Evolutionary conservation across 2,329 filamentous ascomycete species (phyloP).

Genomic region (Aureobasidium sp.): DNA sequence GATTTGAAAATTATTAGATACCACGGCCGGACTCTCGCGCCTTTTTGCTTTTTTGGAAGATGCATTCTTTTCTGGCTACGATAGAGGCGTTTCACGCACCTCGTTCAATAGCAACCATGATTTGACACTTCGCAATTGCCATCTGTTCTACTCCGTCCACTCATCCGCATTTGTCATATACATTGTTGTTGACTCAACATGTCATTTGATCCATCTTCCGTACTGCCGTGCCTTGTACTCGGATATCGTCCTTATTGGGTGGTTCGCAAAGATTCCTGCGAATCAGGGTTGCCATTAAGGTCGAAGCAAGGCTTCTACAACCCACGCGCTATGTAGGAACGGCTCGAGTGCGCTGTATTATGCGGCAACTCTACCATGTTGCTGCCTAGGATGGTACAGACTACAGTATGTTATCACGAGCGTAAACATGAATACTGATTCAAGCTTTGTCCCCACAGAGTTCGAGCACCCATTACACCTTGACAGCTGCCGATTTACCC

Average conservation of each 20-base stretch:
- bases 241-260: too few species aligned
- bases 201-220: too few species aligned
- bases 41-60: slow-evolving; percentile 1
- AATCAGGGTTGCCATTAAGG: too few species aligned
- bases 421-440: background rate
- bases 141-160: background rate
- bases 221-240: too few species aligned
- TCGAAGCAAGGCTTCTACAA: too few species aligned
- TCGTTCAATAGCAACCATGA: background rate
- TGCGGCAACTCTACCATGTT: too few species aligned
- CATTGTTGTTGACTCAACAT: background rate
- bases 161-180: background rate
- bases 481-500: background rate
- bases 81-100: slow-evolving; percentile 4
- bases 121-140: background rate
- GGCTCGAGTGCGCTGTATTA: too few species aligned
- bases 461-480: background rate
- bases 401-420: background rate
- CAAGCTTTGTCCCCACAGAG: background rate
- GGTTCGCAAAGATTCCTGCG: too few species aligned
- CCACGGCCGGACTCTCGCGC: slow-evolving; percentile 11
- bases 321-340: too few species aligned
- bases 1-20: slow-evolving; percentile 14
- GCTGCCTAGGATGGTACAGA: too few species aligned
- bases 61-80: slow-evolving; percentile 1